Evolutionary conservation across 768 basidiomycete species (phyloP).

Genomic region (Leucocoprinus leucothites): DNA sequence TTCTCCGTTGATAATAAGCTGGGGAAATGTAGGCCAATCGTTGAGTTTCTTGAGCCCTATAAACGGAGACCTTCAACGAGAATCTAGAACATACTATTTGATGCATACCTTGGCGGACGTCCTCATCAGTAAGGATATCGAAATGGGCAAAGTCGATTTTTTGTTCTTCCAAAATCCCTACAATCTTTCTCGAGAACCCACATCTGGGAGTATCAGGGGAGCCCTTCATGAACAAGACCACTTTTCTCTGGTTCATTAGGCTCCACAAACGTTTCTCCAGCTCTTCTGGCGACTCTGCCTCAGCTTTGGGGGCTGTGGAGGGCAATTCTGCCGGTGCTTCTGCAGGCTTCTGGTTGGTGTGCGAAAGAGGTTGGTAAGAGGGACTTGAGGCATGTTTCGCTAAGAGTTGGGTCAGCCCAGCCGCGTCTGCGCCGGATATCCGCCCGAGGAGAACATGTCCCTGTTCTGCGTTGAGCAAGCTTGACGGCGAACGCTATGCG

Average conservation of each 20-base stretch:
- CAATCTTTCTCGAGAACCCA: conserved; percentile 80
- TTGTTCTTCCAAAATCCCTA: conserved; percentile 61
- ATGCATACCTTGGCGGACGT: conserved; percentile 69
- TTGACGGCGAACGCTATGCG: background rate
- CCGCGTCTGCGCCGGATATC: conserved; percentile 78
- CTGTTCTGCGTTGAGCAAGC: conserved; percentile 35
- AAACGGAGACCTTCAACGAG: background rate
- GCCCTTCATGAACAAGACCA: conserved; percentile 93
- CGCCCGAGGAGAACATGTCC: conserved; percentile 84
- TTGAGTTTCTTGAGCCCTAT: conserved; percentile 73
- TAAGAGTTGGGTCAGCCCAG: conserved; percentile 57
- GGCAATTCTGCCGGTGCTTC: conserved; percentile 23
- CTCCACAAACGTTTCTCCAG: conserved; percentile 58
- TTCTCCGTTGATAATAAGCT: conserved; percentile 86
- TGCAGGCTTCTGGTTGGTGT: conserved; percentile 42
- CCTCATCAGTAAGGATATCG: conserved; percentile 82
- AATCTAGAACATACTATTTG: background rate
- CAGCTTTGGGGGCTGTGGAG: conserved; percentile 12
- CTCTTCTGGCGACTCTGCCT: conserved; percentile 59
- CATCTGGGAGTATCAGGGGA: conserved; percentile 74
- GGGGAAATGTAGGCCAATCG: conserved; percentile 89
- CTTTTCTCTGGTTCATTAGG: conserved; percentile 76
- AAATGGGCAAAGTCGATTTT: conserved; percentile 69
- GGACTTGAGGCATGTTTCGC: conserved; percentile 49
- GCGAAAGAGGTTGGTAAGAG: conserved; percentile 40